phyloP scores from a whole-genome alignment of 2,329 filamentous ascomycete genomes.

The Epicoccum sorghinum region DNA sequence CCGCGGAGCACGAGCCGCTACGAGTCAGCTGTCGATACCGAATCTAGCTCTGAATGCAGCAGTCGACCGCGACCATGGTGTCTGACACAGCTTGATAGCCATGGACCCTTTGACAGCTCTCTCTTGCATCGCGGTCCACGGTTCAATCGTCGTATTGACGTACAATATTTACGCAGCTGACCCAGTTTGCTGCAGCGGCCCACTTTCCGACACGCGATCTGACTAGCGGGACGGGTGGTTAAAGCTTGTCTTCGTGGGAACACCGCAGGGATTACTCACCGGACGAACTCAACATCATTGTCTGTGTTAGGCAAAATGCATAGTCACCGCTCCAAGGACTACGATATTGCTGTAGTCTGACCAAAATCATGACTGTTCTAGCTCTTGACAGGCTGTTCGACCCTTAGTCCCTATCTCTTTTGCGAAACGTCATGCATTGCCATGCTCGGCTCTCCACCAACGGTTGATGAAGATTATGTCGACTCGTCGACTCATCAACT shows the following conservation, averaged over 20 bases:
- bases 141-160: conserved; percentile 10
- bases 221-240: conserved; percentile 7
- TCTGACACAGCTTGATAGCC: not conserved
- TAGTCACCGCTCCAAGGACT: not conserved
- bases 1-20: not conserved
- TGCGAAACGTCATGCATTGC: not conserved
- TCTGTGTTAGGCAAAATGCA: not conserved
- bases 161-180: conserved; percentile 7
- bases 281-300: conserved; percentile 3
- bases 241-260: conserved; percentile 9
- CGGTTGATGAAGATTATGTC: not conserved
- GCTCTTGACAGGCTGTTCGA: too few relatives aligned
- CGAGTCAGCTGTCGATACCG: not conserved
- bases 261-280: conserved; percentile 7
- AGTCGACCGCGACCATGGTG: not conserved
- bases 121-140: conserved; percentile 4
- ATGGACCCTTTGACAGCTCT: conserved; percentile 3
- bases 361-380: not conserved
- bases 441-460: conserved; percentile 2
- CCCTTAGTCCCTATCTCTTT: not conserved
- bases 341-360: not conserved
- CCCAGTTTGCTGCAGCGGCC: not conserved
- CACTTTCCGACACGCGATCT: conserved; percentile 4
- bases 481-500: too few relatives aligned
- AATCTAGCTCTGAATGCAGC: not conserved